Base-by-base conservation (phyloP, 1,284 basidiomycete species). In the Ustilago curta region DNA sequence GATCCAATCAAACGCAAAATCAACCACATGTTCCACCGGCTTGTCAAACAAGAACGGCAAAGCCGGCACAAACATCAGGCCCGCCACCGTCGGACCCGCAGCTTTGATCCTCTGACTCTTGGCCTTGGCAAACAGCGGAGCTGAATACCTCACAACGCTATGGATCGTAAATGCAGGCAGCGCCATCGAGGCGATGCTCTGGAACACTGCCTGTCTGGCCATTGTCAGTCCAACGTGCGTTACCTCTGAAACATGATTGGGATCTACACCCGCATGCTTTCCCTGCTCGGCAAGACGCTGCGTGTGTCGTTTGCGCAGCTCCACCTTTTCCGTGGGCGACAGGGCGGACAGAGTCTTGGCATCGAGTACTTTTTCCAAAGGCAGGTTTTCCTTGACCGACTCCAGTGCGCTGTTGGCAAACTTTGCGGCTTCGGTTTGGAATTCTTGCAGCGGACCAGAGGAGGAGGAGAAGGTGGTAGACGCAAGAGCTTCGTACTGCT, bases 11-110 rank as follows among this genome's bases (percentile, higher is more conserved):
- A 88, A 88, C 18, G 84, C 76, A 31, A 77, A 71, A 69, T 88
- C 88, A 21, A 87, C 85, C 19, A 82, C 87, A 43, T 84, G 76
- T 73, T 88, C 88, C 58, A 88, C 87, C 59, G 87, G 83, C 42
- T 82, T 65, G 55, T 85, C 83, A 59, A 80, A 83, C 25, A 76
- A 14, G 53, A 70, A 70, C 11, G 77, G 83, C 60, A 78, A 44
- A 0, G 68, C 72, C 9, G 78, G 78, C 6, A 85, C 85, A 50
- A 85, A 81, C n/a, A 83, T 72, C 16, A 86, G 66, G 49, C 93
- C 93, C 2, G 91, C 91, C 25, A 89, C 76, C 0, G 93, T 95
- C 3, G 94, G 94, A 18, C 93, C 94, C 91, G 93, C 93, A 2
- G 89, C 87, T 79, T 82, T 90, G 42, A 94, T 76, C 43, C 90